Evolutionary conservation across 23 red algal species (phyloP).

Genomic region (Rhodosorus marinus): DNA sequence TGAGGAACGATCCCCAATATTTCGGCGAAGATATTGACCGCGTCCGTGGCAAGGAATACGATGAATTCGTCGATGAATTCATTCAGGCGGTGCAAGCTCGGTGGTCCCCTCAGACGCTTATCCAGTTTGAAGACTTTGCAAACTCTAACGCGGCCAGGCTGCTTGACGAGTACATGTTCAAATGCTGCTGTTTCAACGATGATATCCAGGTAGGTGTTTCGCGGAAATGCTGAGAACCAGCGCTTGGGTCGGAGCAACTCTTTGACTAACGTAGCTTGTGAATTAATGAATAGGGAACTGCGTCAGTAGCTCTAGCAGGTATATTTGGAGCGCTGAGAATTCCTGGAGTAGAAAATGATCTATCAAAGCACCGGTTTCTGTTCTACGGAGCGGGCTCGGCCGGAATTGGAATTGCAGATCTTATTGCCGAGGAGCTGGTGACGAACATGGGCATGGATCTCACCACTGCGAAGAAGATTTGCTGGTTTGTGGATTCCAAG

Average conservation of each 20-base stretch:
- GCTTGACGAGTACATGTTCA: conserved; percentile 31
- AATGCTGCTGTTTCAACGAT: conserved; percentile 81
- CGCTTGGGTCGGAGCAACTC: too few species aligned
- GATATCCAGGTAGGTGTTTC: too few species aligned
- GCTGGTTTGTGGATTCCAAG: conserved; percentile 75
- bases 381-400: conserved; percentile 80
- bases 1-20: conserved; percentile 22
- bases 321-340: conserved; percentile 66
- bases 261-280: too few species aligned
- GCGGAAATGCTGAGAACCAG: too few species aligned
- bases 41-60: conserved; percentile 23
- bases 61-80: conserved; percentile 28
- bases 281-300: too few species aligned
- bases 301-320: conserved; percentile 55
- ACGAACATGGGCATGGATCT: neutral
- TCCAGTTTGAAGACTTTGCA: conserved; percentile 96
- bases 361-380: conserved; percentile 55
- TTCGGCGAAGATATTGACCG: conserved; percentile 7
- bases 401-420: conserved; percentile 69
- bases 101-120: conserved; percentile 7
- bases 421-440: conserved; percentile 11
- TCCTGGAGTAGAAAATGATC: conserved; percentile 11
- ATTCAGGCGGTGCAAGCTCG: conserved; percentile 17
- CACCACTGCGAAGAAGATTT: conserved; percentile 7
- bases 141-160: conserved; percentile 62